Evolutionary conservation across 305 asterid genomes (phyloP).

Genomic region (Fraxinus nigra): DNA sequence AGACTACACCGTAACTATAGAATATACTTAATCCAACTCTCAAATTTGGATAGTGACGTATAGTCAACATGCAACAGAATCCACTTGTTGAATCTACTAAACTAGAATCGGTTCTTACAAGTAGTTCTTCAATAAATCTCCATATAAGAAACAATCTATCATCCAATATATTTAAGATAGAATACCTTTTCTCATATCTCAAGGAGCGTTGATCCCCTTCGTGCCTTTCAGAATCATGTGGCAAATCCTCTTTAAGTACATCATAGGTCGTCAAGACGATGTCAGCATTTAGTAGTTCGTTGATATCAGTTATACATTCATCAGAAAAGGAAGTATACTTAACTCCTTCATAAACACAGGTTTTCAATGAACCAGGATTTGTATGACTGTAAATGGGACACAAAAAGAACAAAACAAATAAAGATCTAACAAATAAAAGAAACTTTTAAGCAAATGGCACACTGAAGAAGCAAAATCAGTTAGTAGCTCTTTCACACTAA

Average conservation of each 20-base stretch:
- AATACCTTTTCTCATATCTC: constrained; percentile 84
- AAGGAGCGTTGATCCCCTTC: constrained; percentile 88
- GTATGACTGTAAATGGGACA: constrained; percentile 68
- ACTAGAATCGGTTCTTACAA: background rate
- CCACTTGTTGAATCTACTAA: background rate
- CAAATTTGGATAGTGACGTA: background rate
- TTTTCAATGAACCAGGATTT: constrained; percentile 62
- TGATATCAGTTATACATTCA: constrained; percentile 52
- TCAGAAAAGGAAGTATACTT: constrained; percentile 49
- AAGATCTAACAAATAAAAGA: constrained; percentile 10
- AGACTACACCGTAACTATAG: background rate
- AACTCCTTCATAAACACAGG: constrained; percentile 81
- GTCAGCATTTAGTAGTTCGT: constrained; percentile 74
- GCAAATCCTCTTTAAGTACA: constrained; percentile 89
- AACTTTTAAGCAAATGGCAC: background rate
- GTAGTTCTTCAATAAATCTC: background rate
- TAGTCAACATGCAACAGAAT: background rate
- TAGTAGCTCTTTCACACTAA: constrained; percentile 9
- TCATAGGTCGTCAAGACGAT: constrained; percentile 92
- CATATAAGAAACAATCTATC: background rate
- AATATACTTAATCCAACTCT: background rate
- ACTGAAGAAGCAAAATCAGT: constrained; percentile 10
- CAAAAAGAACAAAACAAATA: constrained; percentile 19
- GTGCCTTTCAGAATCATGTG: constrained; percentile 91
- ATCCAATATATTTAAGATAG: background rate